Evolutionary conservation across 805 yeast genomes (phyloP), one percentile per base, ranked within the genome.

Genomic region (Cyberlindnera sargentensis): DNA sequence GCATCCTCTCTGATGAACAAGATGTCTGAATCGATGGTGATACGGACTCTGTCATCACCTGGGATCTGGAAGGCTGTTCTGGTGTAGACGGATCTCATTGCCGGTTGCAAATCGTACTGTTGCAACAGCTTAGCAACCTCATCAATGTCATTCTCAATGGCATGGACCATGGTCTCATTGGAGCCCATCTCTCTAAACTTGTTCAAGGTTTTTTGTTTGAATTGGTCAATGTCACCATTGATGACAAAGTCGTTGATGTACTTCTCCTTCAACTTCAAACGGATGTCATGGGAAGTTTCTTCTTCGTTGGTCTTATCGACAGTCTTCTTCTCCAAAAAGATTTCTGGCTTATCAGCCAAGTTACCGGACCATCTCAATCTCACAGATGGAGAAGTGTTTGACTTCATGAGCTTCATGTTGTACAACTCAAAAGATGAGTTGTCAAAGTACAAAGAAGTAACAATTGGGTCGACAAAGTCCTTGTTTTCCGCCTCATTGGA

Each of bases 1-100:
- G 91, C 66, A 62, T 91, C 98, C 62, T 91, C 99, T 55, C 98
- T 78, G 48, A 91, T 82, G 60, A 86, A 90, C 41, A 82, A 60
- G 44, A 93, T 78, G 61, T 93, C 93, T 11, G 95, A 83, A 65
- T 91, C 98, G 50, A 91, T 86, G 36, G 86, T 82, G 47, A 93
- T 81, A 61, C 98, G 80, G 33, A 90, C 83, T 58, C 91, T 78
- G 62, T 90, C 95, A 62, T 93, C 98, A 46, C 97, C 97, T 3
- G 99, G 99, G 55, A 91, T 91, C 71, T 91, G 97, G 71, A 93
- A 91, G 3, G 98, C 98, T 5, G 96, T 86, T 64, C 98, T 76
- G 35, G 88, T 85, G 67, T 86, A 88, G 32, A 82, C 77, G 8
- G 96, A 77, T 67, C 98, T 80, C 61, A 93, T 66, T 33, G 86